Evolutionary conservation across 148 eudicot species (phyloP), one percentile per base, ranked within the genome.

Genomic region (Oxyria digyna): DNA sequence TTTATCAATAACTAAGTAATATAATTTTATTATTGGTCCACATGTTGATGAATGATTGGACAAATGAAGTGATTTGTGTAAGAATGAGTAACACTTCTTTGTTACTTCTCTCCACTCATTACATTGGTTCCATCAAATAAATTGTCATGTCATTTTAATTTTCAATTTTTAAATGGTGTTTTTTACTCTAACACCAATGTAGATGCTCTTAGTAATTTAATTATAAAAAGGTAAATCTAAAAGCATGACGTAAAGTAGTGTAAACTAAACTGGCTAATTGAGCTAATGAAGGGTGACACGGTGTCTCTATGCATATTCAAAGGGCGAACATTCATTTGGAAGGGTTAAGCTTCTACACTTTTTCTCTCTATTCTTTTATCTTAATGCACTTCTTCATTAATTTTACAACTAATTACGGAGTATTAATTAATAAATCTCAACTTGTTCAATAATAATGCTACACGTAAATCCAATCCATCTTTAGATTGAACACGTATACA

Each of bases 281-380:
- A 29, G 35, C 37, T 27, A 27, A 27, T 29, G 35, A 57, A 26
- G 64, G 18, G 18, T 27, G 35, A 57, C 35, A 57, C 35, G 35
- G 35, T 57, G 64, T 27, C 64, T 57, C 64, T 57, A 57, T 57
- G 14, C 13, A 27, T 57, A 57, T 29, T 57, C 64, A 57, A 57
- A 57, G 35, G 64, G 64, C 5, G n/a, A n/a, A n/a, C 64, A 27
- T 6, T 13, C 35, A 26, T 4, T 27, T 4, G n/a, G 35, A 57
- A 57, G 64, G 35, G 35, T 27, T 57, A 29, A 57, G 6, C 3
- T 57, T 13, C 29, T 20, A 50, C 4, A 20, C 0, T 11, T 57
- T 55, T 11, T 26, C 14, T 3, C 29, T 13, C 13, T 13, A 13
- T 27, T 13, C 37, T 13, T 57, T 27, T 57, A 4, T 13, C 8